Evolutionary conservation across 306 rosid genomes (phyloP).

Genomic region (Nissolia schottii): DNA sequence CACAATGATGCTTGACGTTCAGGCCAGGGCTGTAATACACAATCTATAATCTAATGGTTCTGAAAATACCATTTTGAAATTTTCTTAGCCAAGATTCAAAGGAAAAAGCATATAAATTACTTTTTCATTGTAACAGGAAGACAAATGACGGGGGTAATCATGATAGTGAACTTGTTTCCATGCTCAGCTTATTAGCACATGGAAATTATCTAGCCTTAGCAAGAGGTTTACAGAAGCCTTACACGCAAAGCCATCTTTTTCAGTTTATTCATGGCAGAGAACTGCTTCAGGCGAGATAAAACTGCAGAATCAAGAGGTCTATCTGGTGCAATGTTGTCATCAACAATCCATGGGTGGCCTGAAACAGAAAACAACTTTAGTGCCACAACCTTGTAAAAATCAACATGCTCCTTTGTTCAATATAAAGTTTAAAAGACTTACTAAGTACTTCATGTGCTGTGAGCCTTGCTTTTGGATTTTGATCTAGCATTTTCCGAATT

Average conservation of each 20-base stretch:
- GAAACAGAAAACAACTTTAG: conserved; percentile 25
- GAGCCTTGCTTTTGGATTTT: conserved; percentile 48
- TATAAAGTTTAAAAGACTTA: conserved; percentile 24
- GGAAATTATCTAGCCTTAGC: conserved; percentile 1
- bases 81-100: neutral
- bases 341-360: conserved; percentile 68
- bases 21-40: neutral
- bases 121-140: conserved; percentile 3
- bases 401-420: neutral
- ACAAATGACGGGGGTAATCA: neutral
- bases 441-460: conserved; percentile 52
- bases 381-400: neutral
- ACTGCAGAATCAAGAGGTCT: conserved; percentile 64
- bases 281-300: conserved; percentile 51
- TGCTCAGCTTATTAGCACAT: neutral
- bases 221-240: conserved; percentile 28
- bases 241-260: conserved; percentile 64
- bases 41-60: neutral
- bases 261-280: conserved; percentile 63
- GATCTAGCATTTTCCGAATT: conserved; percentile 55
- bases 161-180: neutral
- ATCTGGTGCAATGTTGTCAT: conserved; percentile 56
- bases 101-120: neutral
- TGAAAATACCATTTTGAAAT: neutral
- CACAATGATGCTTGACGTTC: neutral